A percentile compares a stretch with the other conserved stretches of the same genome.
Evolutionary conservation across 1,284 basidiomycete species (phyloP).

Genomic region (Vanrija sp.): DNA sequence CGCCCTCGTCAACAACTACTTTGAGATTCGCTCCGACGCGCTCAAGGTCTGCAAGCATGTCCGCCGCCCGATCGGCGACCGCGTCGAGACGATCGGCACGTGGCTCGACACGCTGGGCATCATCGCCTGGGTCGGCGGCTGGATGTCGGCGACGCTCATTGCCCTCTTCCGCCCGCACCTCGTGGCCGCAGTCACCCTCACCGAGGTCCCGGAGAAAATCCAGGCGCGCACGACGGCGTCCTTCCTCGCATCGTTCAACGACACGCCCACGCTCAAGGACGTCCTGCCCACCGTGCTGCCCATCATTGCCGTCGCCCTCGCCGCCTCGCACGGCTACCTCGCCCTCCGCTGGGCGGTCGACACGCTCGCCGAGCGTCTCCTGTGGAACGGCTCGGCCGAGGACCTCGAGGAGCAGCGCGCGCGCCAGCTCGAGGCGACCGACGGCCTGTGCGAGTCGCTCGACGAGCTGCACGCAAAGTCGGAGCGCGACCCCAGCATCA

Average conservation of each 20-base stretch:
- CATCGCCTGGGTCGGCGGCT: slow-evolving; percentile 77
- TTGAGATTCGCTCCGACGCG: slow-evolving; percentile 89
- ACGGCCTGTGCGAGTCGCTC: neutral
- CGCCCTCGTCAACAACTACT: slow-evolving; percentile 62
- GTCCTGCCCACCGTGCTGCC: slow-evolving; percentile 54
- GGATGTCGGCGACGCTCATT: slow-evolving; percentile 80
- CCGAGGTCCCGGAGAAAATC: no score
- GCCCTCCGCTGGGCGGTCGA: slow-evolving; percentile 61
- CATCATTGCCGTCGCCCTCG: slow-evolving; percentile 68
- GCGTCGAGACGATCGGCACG: slow-evolving; percentile 86
- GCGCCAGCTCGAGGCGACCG: neutral
- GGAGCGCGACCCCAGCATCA: neutral
- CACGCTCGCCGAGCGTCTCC: slow-evolving; percentile 64
- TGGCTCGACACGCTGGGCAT: slow-evolving; percentile 89
- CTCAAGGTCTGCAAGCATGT: slow-evolving; percentile 88
- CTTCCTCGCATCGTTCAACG: slow-evolving; percentile 33
- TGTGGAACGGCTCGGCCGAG: slow-evolving; percentile 66
- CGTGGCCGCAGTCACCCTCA: neutral
- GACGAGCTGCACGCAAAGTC: slow-evolving; percentile 7
- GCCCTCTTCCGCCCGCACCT: slow-evolving; percentile 64
- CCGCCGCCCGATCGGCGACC: slow-evolving; percentile 75
- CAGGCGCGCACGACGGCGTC: slow-evolving; percentile 17
- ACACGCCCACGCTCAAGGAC: slow-evolving; percentile 25
- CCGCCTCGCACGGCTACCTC: slow-evolving; percentile 75
- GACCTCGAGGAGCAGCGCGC: neutral